phyloP scores from a whole-genome alignment of 2,329 filamentous ascomycete species.

The Chaetothyriales sp. region DNA sequence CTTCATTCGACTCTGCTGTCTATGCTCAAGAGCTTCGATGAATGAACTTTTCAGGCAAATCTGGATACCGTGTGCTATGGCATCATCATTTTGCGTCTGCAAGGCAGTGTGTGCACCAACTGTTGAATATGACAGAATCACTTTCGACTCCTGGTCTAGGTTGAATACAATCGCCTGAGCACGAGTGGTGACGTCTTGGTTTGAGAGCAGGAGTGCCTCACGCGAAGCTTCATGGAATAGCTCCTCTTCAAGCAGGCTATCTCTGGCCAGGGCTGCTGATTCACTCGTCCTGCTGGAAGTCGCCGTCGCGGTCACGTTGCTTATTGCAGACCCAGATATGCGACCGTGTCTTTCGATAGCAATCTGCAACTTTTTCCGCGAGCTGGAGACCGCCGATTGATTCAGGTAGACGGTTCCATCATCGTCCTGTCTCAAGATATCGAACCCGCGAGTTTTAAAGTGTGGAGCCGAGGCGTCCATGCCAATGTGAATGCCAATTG shows the following conservation, averaged over 20 bases:
- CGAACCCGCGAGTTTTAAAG: slow-evolving; percentile 59
- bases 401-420: slow-evolving; percentile 66
- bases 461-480: slow-evolving; percentile 56
- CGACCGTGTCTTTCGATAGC: slow-evolving; percentile 7
- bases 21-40: slow-evolving; percentile 62
- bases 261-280: slow-evolving; percentile 21
- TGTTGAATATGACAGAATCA: slow-evolving; percentile 54
- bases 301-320: slow-evolving; percentile 17
- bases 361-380: slow-evolving; percentile 50
- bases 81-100: slow-evolving; percentile 25
- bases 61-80: slow-evolving; percentile 49
- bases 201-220: slow-evolving; percentile 59
- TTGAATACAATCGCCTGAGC: slow-evolving; percentile 43
- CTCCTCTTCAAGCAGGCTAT: slow-evolving; percentile 48
- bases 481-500: slow-evolving; percentile 74
- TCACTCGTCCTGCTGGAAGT: slow-evolving; percentile 24
- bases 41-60: slow-evolving; percentile 62
- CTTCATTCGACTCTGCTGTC: slow-evolving; percentile 52
- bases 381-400: slow-evolving; percentile 20
- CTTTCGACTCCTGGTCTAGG: slow-evolving; percentile 37
- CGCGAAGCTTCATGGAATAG: slow-evolving; percentile 78
- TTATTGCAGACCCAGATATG: slow-evolving; percentile 21
- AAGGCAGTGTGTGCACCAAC: slow-evolving; percentile 32
- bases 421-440: slow-evolving; percentile 57
- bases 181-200: slow-evolving; percentile 52